phyloP scores from a whole-genome alignment of 371 early-diverging fungal genomes.

The Capniomyces stellatus region DNA sequence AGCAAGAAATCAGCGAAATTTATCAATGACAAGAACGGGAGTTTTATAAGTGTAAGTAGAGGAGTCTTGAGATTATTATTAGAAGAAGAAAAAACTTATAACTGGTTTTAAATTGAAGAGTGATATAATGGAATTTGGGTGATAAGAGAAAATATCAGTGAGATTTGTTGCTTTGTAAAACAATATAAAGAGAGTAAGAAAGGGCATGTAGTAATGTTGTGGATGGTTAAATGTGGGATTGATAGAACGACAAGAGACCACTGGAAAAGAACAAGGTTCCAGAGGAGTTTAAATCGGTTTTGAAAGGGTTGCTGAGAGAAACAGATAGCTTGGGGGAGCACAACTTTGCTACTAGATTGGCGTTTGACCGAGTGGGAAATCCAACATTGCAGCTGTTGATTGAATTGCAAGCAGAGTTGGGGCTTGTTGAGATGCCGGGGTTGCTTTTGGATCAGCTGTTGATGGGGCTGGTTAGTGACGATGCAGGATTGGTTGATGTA shows the following conservation, averaged over 20 bases:
- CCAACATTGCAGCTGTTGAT: conserved; percentile 58
- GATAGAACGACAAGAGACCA: background rate
- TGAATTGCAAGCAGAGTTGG: conserved; percentile 32
- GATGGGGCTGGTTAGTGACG: conserved; percentile 37
- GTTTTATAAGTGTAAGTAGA: no score
- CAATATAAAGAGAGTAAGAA: no score
- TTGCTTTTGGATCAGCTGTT: conserved; percentile 40
- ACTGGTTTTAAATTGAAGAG: no score
- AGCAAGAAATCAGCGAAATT: conserved; percentile 45
- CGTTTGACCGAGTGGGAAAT: conserved; percentile 48
- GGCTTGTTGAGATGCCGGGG: conserved; percentile 28
- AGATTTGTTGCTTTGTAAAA: no score
- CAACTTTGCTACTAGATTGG: conserved; percentile 35
- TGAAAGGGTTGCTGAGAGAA: conserved; percentile 33
- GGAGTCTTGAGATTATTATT: no score
- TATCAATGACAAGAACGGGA: conserved; percentile 45
- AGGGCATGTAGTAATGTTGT: no score
- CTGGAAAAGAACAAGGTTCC: conserved; percentile 2
- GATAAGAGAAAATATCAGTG: no score
- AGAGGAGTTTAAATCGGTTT: conserved; percentile 39
- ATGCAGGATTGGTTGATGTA: background rate
- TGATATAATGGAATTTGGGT: no score
- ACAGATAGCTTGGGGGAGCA: conserved; percentile 40
- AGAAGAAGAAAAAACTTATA: no score
- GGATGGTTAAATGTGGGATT: no score